phyloP scores from a whole-genome alignment of 1,284 basidiomycete genomes.

The Rhodotorula sp. region DNA sequence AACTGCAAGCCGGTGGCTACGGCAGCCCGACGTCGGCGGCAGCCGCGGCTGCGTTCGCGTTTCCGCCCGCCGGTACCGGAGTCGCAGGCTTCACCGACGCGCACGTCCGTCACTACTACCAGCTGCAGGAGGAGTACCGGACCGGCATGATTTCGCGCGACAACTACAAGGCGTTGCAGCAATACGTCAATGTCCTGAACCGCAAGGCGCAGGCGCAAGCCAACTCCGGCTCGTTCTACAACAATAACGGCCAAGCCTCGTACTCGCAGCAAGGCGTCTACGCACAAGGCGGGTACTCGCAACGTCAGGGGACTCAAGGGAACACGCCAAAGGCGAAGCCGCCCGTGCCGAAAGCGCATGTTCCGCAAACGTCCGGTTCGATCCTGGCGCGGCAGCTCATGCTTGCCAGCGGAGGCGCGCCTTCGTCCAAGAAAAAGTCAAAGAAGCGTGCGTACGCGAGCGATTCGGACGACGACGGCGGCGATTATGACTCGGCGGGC shows the following conservation, averaged over 20 bases:
- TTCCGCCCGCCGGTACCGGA: slow-evolving; percentile 1
- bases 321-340: slow-evolving; percentile 11
- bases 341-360: slow-evolving; percentile 7
- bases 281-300: background rate
- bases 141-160: slow-evolving; percentile 9
- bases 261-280: slow-evolving; percentile 20
- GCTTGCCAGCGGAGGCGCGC: slow-evolving; percentile 4
- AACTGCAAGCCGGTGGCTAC: background rate
- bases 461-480: slow-evolving; percentile 39
- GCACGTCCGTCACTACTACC: slow-evolving; percentile 25
- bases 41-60: background rate
- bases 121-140: slow-evolving; percentile 17
- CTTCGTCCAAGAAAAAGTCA: slow-evolving; percentile 22
- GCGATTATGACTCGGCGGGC: slow-evolving; percentile 38
- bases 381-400: slow-evolving; percentile 34
- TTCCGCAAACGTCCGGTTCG: slow-evolving; percentile 26
- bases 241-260: background rate
- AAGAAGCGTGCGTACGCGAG: slow-evolving; percentile 26
- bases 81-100: slow-evolving; percentile 16
- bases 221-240: background rate
- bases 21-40: background rate
- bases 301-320: background rate
- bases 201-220: background rate
- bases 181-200: slow-evolving; percentile 22
- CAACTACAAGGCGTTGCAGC: slow-evolving; percentile 12